phyloP scores from a whole-genome alignment of 148 eudicot genomes.

The Chenopodium berlandieri region DNA sequence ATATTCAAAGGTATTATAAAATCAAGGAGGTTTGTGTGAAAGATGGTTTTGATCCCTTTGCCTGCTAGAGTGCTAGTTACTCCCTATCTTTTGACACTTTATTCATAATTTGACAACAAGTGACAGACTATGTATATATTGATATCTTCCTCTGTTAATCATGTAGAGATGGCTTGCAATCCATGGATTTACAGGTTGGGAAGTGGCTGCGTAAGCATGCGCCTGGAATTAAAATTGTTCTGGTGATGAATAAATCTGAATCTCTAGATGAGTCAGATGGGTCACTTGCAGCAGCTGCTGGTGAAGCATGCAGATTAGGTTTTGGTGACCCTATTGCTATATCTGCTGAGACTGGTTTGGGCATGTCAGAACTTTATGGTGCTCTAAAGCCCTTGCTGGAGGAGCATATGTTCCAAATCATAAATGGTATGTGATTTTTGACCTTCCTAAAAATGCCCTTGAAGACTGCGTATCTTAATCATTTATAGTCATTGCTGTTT shows the following conservation, averaged over 20 bases:
- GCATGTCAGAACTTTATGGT: constrained; percentile 70
- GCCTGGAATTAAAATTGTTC: constrained; percentile 61
- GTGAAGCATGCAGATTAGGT: constrained; percentile 86
- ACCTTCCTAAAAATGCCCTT: background rate
- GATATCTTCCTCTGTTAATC: constrained; percentile 2
- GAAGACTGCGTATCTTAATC: too few species aligned
- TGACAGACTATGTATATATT: constrained; percentile 1
- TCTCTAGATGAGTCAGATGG: constrained; percentile 66
- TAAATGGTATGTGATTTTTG: constrained; percentile 42
- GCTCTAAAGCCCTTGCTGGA: constrained; percentile 64
- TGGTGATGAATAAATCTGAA: constrained; percentile 92
- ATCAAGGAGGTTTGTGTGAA: background rate
- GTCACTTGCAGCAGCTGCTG: constrained; percentile 71
- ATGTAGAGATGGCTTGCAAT: constrained; percentile 89
- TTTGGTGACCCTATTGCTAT: constrained; percentile 94
- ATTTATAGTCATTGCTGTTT: too few species aligned
- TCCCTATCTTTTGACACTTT: background rate
- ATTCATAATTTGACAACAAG: background rate
- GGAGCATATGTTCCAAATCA: constrained; percentile 44
- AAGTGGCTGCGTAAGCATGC: constrained; percentile 94
- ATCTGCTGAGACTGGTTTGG: constrained; percentile 96
- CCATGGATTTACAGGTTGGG: constrained; percentile 97
- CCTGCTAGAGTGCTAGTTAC: background rate
- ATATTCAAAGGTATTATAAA: background rate
- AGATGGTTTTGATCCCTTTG: background rate